Conservation (phyloP, 1,284 basidiomycete species). For the Puccinia novopanici region DNA sequence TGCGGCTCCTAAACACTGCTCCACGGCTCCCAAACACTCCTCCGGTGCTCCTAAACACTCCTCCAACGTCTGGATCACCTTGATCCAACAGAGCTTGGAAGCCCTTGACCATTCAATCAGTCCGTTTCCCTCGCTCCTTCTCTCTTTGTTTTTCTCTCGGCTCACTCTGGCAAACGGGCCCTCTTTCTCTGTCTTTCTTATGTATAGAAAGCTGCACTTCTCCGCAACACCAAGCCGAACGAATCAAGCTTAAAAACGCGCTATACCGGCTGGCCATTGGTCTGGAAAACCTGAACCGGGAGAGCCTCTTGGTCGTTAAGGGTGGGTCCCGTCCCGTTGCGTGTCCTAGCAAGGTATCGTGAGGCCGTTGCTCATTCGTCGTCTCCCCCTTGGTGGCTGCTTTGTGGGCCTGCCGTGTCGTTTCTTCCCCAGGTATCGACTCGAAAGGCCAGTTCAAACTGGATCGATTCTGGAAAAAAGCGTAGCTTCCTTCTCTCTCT, state of each 20-base stretch:
- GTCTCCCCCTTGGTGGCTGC: not conserved
- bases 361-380: not conserved
- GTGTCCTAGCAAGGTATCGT: not conserved
- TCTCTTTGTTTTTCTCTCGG: not conserved
- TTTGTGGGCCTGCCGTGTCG: not conserved
- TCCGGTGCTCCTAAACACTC: not conserved
- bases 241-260: constrained; percentile 16
- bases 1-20: no score
- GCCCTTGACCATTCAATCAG: constrained; percentile 19
- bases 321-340: not conserved
- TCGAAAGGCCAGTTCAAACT: constrained; percentile 14
- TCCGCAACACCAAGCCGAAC: not conserved
- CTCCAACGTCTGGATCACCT: constrained; percentile 4
- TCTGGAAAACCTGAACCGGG: not conserved
- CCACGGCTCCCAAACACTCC: not conserved
- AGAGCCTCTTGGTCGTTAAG: not conserved
- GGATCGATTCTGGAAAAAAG: constrained; percentile 6
- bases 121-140: not conserved
- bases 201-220: not conserved
- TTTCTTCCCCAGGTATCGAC: not conserved
- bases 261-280: not conserved
- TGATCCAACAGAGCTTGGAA: constrained; percentile 10
- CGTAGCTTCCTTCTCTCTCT: not conserved
- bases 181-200: not conserved
- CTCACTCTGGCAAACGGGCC: no score